Percentiles rank a stretch among this genome's conserved stretches.
Conservation (phyloP, 768 basidiomycete genomes). For the Coprinopsis marcescibilis region DNA sequence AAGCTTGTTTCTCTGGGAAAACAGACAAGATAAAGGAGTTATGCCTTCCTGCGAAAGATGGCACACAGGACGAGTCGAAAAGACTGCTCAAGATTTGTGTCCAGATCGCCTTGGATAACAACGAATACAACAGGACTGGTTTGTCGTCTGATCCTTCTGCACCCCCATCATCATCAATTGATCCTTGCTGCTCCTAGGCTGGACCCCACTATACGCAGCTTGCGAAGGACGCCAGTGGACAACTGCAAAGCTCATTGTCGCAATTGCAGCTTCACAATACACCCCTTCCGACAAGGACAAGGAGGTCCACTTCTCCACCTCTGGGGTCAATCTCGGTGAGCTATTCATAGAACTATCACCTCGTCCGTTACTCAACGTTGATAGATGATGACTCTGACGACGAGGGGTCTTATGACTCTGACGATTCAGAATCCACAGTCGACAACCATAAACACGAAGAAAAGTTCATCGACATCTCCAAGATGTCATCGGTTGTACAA, state of each 20-base stretch:
- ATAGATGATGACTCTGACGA: slow-evolving; percentile 36
- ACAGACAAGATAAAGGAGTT: slow-evolving; percentile 44
- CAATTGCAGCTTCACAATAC: slow-evolving; percentile 52
- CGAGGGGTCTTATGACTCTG: slow-evolving; percentile 35
- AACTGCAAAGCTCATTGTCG: slow-evolving; percentile 53
- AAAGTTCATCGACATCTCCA: slow-evolving; percentile 50
- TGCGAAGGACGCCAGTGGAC: slow-evolving; percentile 46
- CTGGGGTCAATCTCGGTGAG: slow-evolving; percentile 30
- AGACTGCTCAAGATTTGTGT: slow-evolving; percentile 42
- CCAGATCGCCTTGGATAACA: slow-evolving; percentile 16
- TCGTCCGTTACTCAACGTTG: slow-evolving; percentile 15
- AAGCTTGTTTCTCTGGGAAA: slow-evolving; percentile 50
- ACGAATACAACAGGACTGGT: slow-evolving; percentile 18
- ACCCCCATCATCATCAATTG: not conserved
- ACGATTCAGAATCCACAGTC: slow-evolving; percentile 19
- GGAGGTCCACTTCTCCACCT: slow-evolving; percentile 27
- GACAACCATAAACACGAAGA: slow-evolving; percentile 24
- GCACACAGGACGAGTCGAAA: slow-evolving; percentile 16
- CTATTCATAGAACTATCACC: not conserved
- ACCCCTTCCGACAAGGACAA: slow-evolving; percentile 28
- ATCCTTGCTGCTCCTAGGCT: slow-evolving; percentile 34
- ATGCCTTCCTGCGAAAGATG: slow-evolving; percentile 41
- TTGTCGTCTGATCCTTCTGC: not conserved
- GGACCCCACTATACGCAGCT: slow-evolving; percentile 47
- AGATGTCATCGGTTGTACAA: slow-evolving; percentile 38